Base-by-base conservation (phyloP, 805 yeast genomes). In the Dipodascopsis tothii region DNA sequence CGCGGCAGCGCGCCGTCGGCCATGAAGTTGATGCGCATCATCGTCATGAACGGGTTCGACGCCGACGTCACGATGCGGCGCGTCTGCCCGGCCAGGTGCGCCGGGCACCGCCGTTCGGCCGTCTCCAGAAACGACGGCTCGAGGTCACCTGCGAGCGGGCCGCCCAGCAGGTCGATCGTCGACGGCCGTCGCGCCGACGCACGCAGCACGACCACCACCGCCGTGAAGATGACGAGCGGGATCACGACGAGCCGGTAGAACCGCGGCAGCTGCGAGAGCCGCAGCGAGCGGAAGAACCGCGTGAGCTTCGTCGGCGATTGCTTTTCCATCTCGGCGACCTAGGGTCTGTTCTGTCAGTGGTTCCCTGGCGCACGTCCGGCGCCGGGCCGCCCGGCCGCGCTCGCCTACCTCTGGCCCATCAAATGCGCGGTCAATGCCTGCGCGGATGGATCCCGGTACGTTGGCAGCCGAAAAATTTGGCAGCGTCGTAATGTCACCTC, bases 11-110 rank as follows among this genome's bases (percentile, higher is more conserved):
- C 32, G 38, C 37, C 14, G 5, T 40, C 46, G 4, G 28, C 28
- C 21, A 39, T 45, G 46, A 49, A 47, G 34, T 43, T 46, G 43
- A 49, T 35, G 7, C 52, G 46, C 48, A 49, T 48, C 17, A 49
- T 43, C 25, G 53, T 35, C 48, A 49, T 35, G 39, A 43, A 48
- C 18, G 53, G 51, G 20, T 47, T 47, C 20, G 51, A 46, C 21
- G 21, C 40, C 5, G 53, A 49, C 23, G 48, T 17, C 16, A 49
- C 39, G 4, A 49, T 34, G 17, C 7, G 35, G 23, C 53, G 45
- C n/a, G 47, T 43, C 14, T 27, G 18, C 21, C 17, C n/a, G 11
- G 41, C 41, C 17, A 20, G 7, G 14, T 40, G 28, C 3, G 51
- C 30, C 7, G 53, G 53, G 27, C 53, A 49, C 20, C 45, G 43